These are phyloP conservation scores for Solanum bukasovii DNA, from an alignment of 257 asterid species.

Conservation along the genomic window DNA sequence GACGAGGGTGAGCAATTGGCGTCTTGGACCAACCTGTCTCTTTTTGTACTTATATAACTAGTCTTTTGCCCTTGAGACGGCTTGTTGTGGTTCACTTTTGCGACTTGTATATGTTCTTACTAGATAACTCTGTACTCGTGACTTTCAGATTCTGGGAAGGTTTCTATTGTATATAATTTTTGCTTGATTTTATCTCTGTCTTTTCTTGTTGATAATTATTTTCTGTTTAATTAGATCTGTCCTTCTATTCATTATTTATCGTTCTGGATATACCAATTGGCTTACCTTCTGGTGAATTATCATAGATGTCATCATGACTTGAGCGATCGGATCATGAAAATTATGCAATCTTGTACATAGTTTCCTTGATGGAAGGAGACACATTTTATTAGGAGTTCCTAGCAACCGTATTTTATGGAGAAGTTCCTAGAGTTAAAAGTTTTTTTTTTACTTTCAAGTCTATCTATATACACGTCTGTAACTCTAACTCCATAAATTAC, in stretches of 20 bases:
- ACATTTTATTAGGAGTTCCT: not conserved
- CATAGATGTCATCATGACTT: too few species aligned
- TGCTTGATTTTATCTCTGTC: too few species aligned
- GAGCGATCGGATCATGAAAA: not conserved
- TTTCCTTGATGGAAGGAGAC: not conserved
- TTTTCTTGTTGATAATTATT: too few species aligned
- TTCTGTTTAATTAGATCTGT: too few species aligned
- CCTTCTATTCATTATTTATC: too few species aligned
- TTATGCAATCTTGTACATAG: not conserved
- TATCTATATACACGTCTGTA: not conserved
- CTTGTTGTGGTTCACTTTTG: not conserved
- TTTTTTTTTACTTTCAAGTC: not conserved
- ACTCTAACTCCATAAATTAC: not conserved
- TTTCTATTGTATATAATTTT: too few species aligned
- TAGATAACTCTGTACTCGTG: too few species aligned
- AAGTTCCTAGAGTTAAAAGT: not conserved
- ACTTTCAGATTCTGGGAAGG: fast-evolving
- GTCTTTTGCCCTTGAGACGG: not conserved
- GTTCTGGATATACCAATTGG: fast-evolving
- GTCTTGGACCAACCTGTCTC: not conserved
- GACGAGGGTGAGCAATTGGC: not conserved
- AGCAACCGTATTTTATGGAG: not conserved
- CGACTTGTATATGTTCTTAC: not conserved
- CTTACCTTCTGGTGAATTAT: too few species aligned
- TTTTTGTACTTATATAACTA: not conserved